Percentiles rank a stretch among this genome's conserved stretches.
Conservation (phyloP, 768 basidiomycete species). For the Megacollybia marginata region DNA sequence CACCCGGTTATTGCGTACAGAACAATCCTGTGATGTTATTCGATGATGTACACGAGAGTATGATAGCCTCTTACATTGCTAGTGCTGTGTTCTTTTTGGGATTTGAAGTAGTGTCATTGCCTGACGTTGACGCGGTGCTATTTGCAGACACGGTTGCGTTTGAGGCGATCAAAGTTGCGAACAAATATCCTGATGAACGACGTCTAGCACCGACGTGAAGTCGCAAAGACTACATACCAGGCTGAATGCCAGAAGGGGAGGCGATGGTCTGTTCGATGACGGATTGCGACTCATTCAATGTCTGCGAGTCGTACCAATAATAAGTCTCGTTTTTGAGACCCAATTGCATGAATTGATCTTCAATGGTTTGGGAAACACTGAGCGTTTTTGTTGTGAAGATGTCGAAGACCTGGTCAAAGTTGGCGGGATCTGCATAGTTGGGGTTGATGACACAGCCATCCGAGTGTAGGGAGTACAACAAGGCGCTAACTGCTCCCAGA, state of each 20-base stretch:
- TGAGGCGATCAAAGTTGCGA: slow-evolving; percentile 59
- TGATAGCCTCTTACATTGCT: slow-evolving; percentile 54
- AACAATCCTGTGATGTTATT: slow-evolving; percentile 50
- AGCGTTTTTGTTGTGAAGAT: slow-evolving; percentile 68
- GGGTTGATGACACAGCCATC: slow-evolving; percentile 69
- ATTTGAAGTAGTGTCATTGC: neutral
- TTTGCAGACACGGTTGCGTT: slow-evolving; percentile 40
- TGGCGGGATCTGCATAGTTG: slow-evolving; percentile 54
- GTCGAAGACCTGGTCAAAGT: slow-evolving; percentile 69
- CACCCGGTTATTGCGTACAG: slow-evolving; percentile 85
- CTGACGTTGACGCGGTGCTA: slow-evolving; percentile 4
- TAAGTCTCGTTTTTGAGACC: slow-evolving; percentile 42
- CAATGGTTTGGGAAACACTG: slow-evolving; percentile 47
- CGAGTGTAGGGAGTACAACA: slow-evolving; percentile 72
- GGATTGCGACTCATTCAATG: slow-evolving; percentile 46
- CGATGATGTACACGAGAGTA: neutral
- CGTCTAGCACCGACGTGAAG: too few species aligned
- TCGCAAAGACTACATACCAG: too few species aligned
- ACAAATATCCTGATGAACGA: slow-evolving; percentile 46
- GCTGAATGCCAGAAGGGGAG: too few species aligned
- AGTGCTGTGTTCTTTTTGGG: slow-evolving; percentile 42
- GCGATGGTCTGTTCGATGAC: too few species aligned
- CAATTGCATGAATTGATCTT: slow-evolving; percentile 56
- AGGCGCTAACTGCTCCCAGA: slow-evolving; percentile 72
- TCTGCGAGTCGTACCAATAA: slow-evolving; percentile 53